A percentile compares a stretch with the other conserved stretches of the same genome.
Evolutionary conservation across 2,329 filamentous ascomycete genomes (phyloP).

Genomic region (Colletotrichum agaves): DNA sequence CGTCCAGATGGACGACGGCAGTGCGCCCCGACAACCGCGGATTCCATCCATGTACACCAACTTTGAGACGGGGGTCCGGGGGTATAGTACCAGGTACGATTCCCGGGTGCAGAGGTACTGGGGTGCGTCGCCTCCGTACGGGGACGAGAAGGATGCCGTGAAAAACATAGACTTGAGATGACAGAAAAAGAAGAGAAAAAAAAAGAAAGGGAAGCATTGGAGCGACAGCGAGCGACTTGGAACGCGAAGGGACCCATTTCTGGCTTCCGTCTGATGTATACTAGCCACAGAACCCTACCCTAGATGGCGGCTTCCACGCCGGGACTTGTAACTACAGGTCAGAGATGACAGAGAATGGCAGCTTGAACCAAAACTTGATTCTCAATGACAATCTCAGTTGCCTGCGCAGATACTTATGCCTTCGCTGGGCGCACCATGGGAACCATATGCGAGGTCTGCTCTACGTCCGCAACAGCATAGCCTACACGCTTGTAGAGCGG

Average conservation of each 20-base stretch:
- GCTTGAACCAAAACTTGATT: neutral
- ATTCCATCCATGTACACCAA: conserved; percentile 16
- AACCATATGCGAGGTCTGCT: conserved; percentile 30
- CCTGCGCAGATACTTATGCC: neutral
- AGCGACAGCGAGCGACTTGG: conserved; percentile 19
- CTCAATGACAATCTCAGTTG: neutral
- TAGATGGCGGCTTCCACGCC: neutral
- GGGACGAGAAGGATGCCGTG: conserved; percentile 6
- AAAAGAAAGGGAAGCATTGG: conserved; percentile 4
- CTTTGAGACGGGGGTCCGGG: neutral
- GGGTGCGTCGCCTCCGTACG: conserved; percentile 2
- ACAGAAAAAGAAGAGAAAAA: neutral
- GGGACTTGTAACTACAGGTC: neutral
- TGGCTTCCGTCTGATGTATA: conserved; percentile 15
- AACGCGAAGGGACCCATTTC: neutral
- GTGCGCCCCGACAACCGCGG: neutral
- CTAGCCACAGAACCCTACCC: neutral
- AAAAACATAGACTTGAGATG: conserved; percentile 10
- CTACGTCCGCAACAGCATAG: conserved; percentile 24
- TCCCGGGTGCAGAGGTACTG: conserved; percentile 8
- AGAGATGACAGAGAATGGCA: neutral
- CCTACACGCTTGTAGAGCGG: conserved; percentile 34
- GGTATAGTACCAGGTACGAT: neutral
- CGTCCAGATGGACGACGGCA: neutral
- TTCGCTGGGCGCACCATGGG: conserved; percentile 38